Percentiles rank a stretch among this genome's conserved stretches.
These are phyloP conservation scores for Conticribra weissflogii DNA, from an alignment of 108 stramenopile species.

Conservation along the genomic window DNA sequence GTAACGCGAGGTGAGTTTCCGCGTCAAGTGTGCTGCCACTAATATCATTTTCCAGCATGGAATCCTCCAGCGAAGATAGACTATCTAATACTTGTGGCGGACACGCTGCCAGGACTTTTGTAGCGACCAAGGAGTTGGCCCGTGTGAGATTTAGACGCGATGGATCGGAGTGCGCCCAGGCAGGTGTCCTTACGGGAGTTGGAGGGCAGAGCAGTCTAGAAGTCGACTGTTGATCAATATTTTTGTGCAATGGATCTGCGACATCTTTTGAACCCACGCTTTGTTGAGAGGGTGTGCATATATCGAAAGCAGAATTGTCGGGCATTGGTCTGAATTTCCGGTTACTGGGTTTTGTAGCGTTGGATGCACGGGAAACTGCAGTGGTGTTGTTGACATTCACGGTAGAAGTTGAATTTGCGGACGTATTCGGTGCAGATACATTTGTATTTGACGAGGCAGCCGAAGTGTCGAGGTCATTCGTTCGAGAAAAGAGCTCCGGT, in stretches of 20 bases:
- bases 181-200: conserved; percentile 78
- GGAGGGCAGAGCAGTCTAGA: conserved; percentile 68
- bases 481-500: background rate
- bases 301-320: conserved; percentile 79
- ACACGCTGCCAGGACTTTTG: conserved; percentile 74
- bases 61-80: conserved; percentile 74
- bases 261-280: conserved; percentile 46
- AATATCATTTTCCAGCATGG: conserved; percentile 68
- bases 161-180: conserved; percentile 65
- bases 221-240: conserved; percentile 32
- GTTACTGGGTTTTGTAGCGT: conserved; percentile 32
- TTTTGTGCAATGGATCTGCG: conserved; percentile 52
- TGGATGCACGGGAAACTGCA: conserved; percentile 13
- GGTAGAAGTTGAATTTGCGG: conserved; percentile 21
- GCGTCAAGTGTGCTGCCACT: conserved; percentile 33
- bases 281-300: conserved; percentile 40
- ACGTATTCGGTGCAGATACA: conserved; percentile 29
- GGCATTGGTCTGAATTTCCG: conserved; percentile 76
- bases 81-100: conserved; percentile 71
- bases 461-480: conserved; percentile 4
- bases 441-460: conserved; percentile 9
- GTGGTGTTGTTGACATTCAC: conserved; percentile 37
- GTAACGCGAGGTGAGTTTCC: conserved; percentile 15
- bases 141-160: conserved; percentile 33
- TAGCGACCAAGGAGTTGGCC: conserved; percentile 67